Evolutionary conservation across 2,329 filamentous ascomycete species (phyloP), one percentile per base, ranked within the genome.

Genomic region (Dactylellina cionopaga): DNA sequence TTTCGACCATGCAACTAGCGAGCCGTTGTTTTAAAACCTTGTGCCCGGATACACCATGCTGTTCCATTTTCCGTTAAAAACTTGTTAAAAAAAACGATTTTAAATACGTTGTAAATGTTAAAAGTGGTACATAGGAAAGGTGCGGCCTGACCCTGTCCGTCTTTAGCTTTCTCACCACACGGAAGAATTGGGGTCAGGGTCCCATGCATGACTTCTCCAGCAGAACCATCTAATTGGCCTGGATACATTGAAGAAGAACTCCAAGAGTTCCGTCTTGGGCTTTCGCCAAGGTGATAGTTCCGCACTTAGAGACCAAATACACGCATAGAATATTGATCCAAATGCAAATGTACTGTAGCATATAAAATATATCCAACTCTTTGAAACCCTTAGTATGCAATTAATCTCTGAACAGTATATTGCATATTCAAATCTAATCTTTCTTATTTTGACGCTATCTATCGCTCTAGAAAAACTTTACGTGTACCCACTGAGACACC

Each of bases 11-110:
- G 66, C 66, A 63, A 63, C 66, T 71, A 71, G 66, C 58, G 66
- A 71, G 66, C 66, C 66, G 66, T 64, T 64, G 66, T 71, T 71
- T 71, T 71, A 71, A 71, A 71, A 71, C 58, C 56, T 71, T 71
- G 64, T 69, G 64, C 49, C 64, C 47, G 64, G 64, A 69, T 60
- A 62, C 64, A 69, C 37, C 37, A 56, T 47, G 49, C 22, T 59
- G 65, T 56, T 62, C 65, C 55, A 44, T 62, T 43, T 63, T 70
- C 65, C 56, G 56, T 39, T 47, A 55, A 58, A 62, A 56, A 70
- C 47, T 55, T 62, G 62, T 58, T n/a, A n/a, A 56, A 66, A 55
- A 62, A 63, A 46, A 46, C 62, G 51, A 66, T 58, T 55, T 65
- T 58, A 65, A 58, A 56, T 51, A 56, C 51, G 58, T 58, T 66